phyloP scores from a whole-genome alignment of 257 asterid species.

The Solanum pimpinellifolium region DNA sequence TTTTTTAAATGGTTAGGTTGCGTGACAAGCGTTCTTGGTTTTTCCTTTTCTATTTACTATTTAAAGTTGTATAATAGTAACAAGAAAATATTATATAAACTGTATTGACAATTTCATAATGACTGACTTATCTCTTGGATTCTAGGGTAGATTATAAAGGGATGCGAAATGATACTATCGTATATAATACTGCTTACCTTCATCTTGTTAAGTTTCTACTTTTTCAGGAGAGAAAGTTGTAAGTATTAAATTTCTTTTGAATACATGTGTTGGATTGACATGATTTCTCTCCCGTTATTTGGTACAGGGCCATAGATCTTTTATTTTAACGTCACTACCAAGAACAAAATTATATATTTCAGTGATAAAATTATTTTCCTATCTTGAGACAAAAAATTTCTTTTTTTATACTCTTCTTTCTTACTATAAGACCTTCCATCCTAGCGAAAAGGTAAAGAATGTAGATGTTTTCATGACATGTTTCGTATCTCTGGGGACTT shows the following conservation, averaged over 20 bases:
- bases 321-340: background rate
- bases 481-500: background rate
- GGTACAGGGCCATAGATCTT: background rate
- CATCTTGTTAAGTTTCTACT: background rate
- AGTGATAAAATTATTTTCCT: background rate
- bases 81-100: background rate
- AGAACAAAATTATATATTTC: background rate
- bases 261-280: background rate
- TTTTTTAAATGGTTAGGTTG: background rate
- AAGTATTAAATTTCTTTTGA: background rate
- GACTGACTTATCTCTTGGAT: background rate
- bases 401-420: too few species aligned
- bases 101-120: background rate
- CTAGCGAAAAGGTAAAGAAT: background rate
- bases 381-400: background rate
- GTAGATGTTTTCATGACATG: background rate
- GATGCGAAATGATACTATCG: background rate
- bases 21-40: background rate
- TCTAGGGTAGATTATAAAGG: background rate
- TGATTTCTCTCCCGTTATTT: background rate
- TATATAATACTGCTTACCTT: background rate
- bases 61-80: background rate
- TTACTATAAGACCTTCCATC: background rate
- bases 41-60: background rate
- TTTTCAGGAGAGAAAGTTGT: background rate